Conservation (phyloP, 495 filamentous ascomycete genomes). For the Glarea lozoyensis region DNA sequence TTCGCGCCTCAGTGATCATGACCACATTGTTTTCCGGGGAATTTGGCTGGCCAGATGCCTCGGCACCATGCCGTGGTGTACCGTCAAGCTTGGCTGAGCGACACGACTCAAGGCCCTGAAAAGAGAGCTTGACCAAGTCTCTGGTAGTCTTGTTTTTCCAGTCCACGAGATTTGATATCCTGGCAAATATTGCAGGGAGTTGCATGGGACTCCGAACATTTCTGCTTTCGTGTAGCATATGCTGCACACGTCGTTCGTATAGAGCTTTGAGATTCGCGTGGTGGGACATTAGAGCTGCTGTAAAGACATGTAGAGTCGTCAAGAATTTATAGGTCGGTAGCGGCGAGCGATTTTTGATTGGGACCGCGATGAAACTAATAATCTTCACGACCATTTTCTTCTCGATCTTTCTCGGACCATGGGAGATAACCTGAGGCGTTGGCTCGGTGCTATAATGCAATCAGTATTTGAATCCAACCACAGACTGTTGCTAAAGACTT, state of each 20-base stretch:
- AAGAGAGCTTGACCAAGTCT: slow-evolving; percentile 43
- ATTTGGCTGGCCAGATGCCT: slow-evolving; percentile 10
- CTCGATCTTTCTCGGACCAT: background rate
- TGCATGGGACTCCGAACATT: slow-evolving; percentile 24
- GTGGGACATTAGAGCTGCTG: slow-evolving; percentile 29
- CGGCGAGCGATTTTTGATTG: slow-evolving; percentile 12
- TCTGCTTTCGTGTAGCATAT: slow-evolving; percentile 11
- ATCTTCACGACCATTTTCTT: slow-evolving; percentile 5
- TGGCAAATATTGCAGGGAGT: slow-evolving; percentile 34
- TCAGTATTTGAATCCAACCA: slow-evolving; percentile 2
- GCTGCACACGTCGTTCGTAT: slow-evolving; percentile 25
- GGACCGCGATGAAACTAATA: slow-evolving; percentile 8
- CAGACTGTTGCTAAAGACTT: slow-evolving; percentile 1
- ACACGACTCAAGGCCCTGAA: slow-evolving; percentile 32
- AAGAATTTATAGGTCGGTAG: slow-evolving; percentile 17
- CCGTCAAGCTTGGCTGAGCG: background rate
- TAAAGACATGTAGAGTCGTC: slow-evolving; percentile 15
- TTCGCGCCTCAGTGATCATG: slow-evolving; percentile 31
- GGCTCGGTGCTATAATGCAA: slow-evolving; percentile 4
- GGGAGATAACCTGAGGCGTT: background rate
- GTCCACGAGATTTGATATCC: slow-evolving; percentile 33
- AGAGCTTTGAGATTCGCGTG: slow-evolving; percentile 34
- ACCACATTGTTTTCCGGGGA: slow-evolving; percentile 13
- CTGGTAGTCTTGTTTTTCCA: slow-evolving; percentile 20
- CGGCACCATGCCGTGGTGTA: background rate